phyloP scores from a whole-genome alignment of 2,329 filamentous ascomycete genomes.

The Aspergillus novoparasiticus region DNA sequence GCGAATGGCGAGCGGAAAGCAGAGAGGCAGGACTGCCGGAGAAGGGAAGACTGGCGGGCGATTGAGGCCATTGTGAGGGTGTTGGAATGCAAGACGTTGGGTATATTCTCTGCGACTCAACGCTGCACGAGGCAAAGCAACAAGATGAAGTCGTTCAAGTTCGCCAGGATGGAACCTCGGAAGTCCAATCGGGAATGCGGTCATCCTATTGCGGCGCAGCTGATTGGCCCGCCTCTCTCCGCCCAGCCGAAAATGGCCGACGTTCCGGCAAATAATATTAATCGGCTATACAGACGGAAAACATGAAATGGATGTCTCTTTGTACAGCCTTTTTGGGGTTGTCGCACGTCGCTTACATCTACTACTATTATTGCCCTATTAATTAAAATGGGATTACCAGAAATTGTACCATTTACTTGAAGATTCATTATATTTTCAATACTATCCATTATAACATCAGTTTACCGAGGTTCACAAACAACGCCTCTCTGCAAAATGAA shows the following conservation, averaged over 20 bases:
- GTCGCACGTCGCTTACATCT: background rate
- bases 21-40: constrained; percentile 40
- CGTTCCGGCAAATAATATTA: constrained; percentile 18
- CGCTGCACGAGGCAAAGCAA: constrained; percentile 16
- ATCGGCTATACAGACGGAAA: background rate
- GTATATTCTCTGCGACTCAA: constrained; percentile 15
- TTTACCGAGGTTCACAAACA: background rate
- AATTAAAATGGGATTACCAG: too few relatives aligned
- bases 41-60: constrained; percentile 41
- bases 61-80: constrained; percentile 44
- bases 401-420: background rate
- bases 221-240: constrained; percentile 40
- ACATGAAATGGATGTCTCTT: background rate
- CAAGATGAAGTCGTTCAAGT: constrained; percentile 32
- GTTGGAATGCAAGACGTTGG: constrained; percentile 17
- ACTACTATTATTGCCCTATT: background rate
- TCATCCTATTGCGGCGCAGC: constrained; percentile 38
- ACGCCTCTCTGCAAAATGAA: constrained; percentile 13
- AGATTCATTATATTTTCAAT: background rate
- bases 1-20: constrained; percentile 37
- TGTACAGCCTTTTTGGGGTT: background rate
- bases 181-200: constrained; percentile 41
- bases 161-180: constrained; percentile 36
- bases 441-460: constrained; percentile 3
- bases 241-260: constrained; percentile 45